Evolutionary conservation across 495 filamentous ascomycete genomes (phyloP).

Genomic region (Penicillium fimorum): DNA sequence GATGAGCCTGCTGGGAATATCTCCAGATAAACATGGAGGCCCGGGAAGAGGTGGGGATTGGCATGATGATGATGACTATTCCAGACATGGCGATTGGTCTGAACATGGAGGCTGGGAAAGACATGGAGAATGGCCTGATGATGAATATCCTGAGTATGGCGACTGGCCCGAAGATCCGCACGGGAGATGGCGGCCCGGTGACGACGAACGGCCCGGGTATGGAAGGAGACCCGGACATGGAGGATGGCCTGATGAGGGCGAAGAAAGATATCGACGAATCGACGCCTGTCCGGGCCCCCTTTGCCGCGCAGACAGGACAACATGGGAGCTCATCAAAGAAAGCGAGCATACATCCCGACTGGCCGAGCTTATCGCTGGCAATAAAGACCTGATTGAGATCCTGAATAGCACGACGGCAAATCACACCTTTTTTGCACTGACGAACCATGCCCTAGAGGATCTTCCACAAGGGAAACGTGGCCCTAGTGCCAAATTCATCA

Average conservation of each 20-base stretch:
- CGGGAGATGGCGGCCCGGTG: background rate
- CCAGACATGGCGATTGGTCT: constrained; percentile 2
- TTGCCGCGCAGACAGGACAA: constrained; percentile 53
- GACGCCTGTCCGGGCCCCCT: constrained; percentile 24
- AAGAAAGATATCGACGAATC: constrained; percentile 11
- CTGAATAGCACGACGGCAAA: constrained; percentile 70
- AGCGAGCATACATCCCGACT: constrained; percentile 76
- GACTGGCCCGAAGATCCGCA: background rate
- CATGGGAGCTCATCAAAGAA: constrained; percentile 72
- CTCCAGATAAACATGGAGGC: background rate
- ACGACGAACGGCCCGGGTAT: background rate
- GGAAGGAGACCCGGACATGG: background rate
- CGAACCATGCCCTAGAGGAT: constrained; percentile 64
- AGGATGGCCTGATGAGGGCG: background rate
- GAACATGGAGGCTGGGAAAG: background rate
- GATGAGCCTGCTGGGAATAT: background rate
- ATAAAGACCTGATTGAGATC: constrained; percentile 63
- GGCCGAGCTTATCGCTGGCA: constrained; percentile 66
- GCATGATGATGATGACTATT: background rate
- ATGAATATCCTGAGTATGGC: background rate
- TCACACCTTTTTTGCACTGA: constrained; percentile 78
- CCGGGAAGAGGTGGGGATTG: background rate
- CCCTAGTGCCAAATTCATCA: constrained; percentile 47
- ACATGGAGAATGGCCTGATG: background rate
- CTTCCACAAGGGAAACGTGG: constrained; percentile 52